A percentile compares a stretch with the other conserved stretches of the same genome.
phyloP scores from a whole-genome alignment of 2,329 filamentous ascomycete species.

The Claviceps sp. region DNA sequence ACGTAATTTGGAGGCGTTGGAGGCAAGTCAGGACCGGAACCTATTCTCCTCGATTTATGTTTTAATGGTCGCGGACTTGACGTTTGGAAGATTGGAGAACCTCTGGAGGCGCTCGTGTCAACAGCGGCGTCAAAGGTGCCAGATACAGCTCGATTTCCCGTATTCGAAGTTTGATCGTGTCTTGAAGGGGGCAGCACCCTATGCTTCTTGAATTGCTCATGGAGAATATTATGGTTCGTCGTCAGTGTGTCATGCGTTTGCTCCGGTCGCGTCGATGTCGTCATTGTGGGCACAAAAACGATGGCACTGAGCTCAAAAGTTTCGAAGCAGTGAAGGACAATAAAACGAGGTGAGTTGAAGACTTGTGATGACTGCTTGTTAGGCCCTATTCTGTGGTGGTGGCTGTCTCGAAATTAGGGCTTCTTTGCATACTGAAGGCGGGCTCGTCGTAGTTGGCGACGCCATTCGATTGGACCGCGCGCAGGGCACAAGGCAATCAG shows the following conservation, averaged over 20 bases:
- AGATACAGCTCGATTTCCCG: conserved; percentile 12
- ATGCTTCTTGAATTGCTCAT: conserved; percentile 32
- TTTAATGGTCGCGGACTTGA: conserved; percentile 27
- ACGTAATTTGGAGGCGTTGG: conserved; percentile 52
- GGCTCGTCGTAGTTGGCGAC: conserved; percentile 5
- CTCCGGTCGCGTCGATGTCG: conserved; percentile 16
- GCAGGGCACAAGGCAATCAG: conserved; percentile 2
- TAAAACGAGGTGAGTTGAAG: not conserved
- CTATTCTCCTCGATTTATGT: conserved; percentile 28
- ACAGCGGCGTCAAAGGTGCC: conserved; percentile 13
- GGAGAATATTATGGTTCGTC: conserved; percentile 15
- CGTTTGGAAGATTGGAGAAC: conserved; percentile 4
- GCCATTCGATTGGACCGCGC: conserved; percentile 9
- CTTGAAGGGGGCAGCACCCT: conserved; percentile 28
- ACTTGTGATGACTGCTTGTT: not conserved
- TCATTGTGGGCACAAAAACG: conserved; percentile 19
- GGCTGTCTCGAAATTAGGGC: conserved; percentile 9
- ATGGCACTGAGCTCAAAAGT: conserved; percentile 15
- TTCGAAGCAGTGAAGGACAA: conserved; percentile 6
- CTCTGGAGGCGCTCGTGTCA: conserved; percentile 11
- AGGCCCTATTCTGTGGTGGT: conserved; percentile 6
- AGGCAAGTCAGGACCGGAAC: conserved; percentile 36
- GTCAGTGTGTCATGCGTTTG: conserved; percentile 15
- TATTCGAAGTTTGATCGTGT: conserved; percentile 13
- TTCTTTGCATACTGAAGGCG: conserved; percentile 11